A percentile compares a stretch with the other conserved stretches of the same genome.
These are phyloP conservation scores for Ensete ventricosum DNA, from an alignment of 176 grass and related monocot species.

Conservation along the genomic window DNA sequence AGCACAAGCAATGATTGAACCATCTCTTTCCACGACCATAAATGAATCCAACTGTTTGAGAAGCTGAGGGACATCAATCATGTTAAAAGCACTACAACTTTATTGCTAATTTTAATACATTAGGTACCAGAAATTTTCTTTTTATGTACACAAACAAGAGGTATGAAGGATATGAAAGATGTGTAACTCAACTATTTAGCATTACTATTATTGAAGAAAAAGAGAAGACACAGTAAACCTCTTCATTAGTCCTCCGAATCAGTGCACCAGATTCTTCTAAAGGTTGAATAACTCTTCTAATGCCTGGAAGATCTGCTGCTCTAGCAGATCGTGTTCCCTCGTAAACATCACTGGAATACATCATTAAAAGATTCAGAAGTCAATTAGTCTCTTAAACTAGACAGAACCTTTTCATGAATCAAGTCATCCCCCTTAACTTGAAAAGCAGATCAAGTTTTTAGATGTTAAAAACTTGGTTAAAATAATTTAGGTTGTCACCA, in stretches of 20 bases:
- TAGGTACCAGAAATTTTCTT: background rate
- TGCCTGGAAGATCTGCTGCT: constrained; percentile 60
- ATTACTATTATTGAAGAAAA: constrained; percentile 11
- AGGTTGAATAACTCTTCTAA: constrained; percentile 71
- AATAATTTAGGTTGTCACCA: background rate
- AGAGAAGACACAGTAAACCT: constrained; percentile 34
- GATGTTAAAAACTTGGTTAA: background rate
- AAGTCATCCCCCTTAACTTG: background rate
- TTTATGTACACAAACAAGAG: background rate
- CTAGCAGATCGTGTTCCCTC: constrained; percentile 85
- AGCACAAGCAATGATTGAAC: constrained; percentile 89
- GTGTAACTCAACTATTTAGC: background rate
- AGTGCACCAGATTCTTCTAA: constrained; percentile 76
- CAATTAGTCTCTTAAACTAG: background rate
- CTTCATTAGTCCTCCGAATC: constrained; percentile 61
- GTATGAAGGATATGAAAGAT: background rate
- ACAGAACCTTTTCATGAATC: background rate
- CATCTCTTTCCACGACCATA: constrained; percentile 91
- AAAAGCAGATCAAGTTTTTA: background rate
- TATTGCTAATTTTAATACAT: background rate
- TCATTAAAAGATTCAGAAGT: constrained; percentile 9
- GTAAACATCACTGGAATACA: constrained; percentile 71
- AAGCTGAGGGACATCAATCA: constrained; percentile 39
- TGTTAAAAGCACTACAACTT: background rate
- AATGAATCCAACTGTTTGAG: constrained; percentile 56